phyloP scores from a whole-genome alignment of 2,329 filamentous ascomycete genomes.

The Botrytis fragariae region DNA sequence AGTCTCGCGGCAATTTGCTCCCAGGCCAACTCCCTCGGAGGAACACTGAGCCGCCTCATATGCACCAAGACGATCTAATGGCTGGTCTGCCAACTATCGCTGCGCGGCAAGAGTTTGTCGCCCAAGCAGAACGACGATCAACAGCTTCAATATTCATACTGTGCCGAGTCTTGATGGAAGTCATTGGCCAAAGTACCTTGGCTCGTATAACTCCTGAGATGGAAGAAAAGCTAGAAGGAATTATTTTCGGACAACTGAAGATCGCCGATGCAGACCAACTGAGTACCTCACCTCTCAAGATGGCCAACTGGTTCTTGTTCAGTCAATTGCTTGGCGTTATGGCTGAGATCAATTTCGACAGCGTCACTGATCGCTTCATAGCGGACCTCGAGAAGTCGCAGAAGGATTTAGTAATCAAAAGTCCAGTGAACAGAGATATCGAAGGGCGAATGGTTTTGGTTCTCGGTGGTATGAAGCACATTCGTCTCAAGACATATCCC shows the following conservation, averaged over 20 bases:
- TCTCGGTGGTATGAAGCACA: constrained; percentile 85
- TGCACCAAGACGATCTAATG: constrained; percentile 26
- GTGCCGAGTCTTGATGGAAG: constrained; percentile 88
- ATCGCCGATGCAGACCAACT: constrained; percentile 81
- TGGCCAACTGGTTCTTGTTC: constrained; percentile 95
- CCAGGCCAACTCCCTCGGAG: constrained; percentile 54
- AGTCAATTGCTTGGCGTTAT: constrained; percentile 91
- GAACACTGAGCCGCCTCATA: constrained; percentile 65
- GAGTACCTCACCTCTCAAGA: constrained; percentile 72
- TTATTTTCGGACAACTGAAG: constrained; percentile 95
- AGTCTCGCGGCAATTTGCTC: constrained; percentile 30
- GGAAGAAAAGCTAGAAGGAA: constrained; percentile 89
- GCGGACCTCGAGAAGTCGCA: constrained; percentile 76
- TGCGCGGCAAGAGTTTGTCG: constrained; percentile 65
- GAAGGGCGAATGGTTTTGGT: constrained; percentile 86
- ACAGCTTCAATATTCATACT: constrained; percentile 95
- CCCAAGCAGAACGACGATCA: constrained; percentile 81
- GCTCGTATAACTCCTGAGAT: constrained; percentile 83
- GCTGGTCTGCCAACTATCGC: constrained; percentile 39
- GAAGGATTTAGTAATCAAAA: constrained; percentile 71
- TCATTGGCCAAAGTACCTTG: constrained; percentile 85
- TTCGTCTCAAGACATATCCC: constrained; percentile 72
- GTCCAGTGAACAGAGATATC: constrained; percentile 61
- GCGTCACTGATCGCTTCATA: constrained; percentile 79
- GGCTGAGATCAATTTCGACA: constrained; percentile 87